Evolutionary conservation across 495 filamentous ascomycete genomes (phyloP).

Genomic region (Hypoxylon intermedium): DNA sequence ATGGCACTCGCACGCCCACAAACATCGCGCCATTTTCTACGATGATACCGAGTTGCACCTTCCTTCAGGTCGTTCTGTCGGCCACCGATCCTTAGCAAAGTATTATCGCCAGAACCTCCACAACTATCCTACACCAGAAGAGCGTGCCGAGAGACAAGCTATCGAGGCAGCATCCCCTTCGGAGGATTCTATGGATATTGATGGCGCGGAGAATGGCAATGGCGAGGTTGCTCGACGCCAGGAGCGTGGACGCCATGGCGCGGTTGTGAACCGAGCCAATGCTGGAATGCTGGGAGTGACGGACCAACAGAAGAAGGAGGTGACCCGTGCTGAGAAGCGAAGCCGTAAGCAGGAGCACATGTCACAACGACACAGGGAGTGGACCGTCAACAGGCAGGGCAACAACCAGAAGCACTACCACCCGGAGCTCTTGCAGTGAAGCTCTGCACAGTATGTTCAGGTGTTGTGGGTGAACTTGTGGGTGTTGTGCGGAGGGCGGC

Average conservation of each 20-base stretch:
- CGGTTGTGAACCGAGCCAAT: slow-evolving; percentile 66
- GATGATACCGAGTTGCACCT: slow-evolving; percentile 93
- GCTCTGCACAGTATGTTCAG: slow-evolving; percentile 1
- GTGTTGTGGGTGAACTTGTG: no score
- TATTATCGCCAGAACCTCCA: slow-evolving; percentile 95
- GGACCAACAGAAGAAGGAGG: slow-evolving; percentile 72
- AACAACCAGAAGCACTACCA: slow-evolving; percentile 45
- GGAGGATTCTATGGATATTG: slow-evolving; percentile 42
- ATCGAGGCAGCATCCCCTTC: slow-evolving; percentile 54
- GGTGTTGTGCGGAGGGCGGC: no score
- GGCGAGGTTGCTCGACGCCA: slow-evolving; percentile 48
- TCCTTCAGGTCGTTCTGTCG: slow-evolving; percentile 87
- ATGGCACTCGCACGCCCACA: slow-evolving; percentile 74
- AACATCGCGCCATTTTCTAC: slow-evolving; percentile 76
- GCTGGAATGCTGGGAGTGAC: slow-evolving; percentile 76
- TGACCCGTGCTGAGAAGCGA: slow-evolving; percentile 67
- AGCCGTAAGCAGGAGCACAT: slow-evolving; percentile 68
- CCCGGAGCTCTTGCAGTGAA: slow-evolving; percentile 39
- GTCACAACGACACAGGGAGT: slow-evolving; percentile 40
- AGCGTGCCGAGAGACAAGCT: slow-evolving; percentile 65
- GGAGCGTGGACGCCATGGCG: slow-evolving; percentile 59
- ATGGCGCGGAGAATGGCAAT: slow-evolving; percentile 40
- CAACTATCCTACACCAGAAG: slow-evolving; percentile 74
- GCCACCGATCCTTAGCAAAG: slow-evolving; percentile 81
- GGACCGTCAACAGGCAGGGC: slow-evolving; percentile 38